phyloP scores from a whole-genome alignment of 1,139 yeast genomes.

The Suzukiozyma palmioleophila region DNA sequence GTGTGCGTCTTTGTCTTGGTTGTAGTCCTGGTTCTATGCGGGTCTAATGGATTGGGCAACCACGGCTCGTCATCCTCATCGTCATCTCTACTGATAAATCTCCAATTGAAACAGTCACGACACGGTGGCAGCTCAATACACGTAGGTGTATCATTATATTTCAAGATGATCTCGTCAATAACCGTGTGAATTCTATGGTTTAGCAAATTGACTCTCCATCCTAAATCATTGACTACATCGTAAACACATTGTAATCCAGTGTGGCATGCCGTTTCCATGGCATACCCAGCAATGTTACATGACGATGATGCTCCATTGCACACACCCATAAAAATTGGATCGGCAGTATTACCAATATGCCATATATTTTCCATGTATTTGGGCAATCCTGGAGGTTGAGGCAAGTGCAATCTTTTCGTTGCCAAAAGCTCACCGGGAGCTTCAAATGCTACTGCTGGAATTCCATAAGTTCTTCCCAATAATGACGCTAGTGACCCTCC shows the following conservation, averaged over 20 bases:
- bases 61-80: slow-evolving; percentile 34
- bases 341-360: slow-evolving; percentile 97
- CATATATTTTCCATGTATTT: slow-evolving; percentile 75
- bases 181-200: slow-evolving; percentile 92
- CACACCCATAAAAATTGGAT: slow-evolving; percentile 94
- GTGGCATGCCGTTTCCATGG: slow-evolving; percentile 96
- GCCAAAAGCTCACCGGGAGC: slow-evolving; percentile 94
- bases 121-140: slow-evolving; percentile 78
- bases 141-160: slow-evolving; percentile 71
- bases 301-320: slow-evolving; percentile 92
- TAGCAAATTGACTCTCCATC: slow-evolving; percentile 86
- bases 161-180: slow-evolving; percentile 71
- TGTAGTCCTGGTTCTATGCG: slow-evolving; percentile 10
- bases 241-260: slow-evolving; percentile 85
- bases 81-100: slow-evolving; percentile 57
- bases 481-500: slow-evolving; percentile 88
- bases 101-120: slow-evolving; percentile 90
- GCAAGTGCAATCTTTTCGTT: slow-evolving; percentile 77
- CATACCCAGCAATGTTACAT: slow-evolving; percentile 91
- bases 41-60: slow-evolving; percentile 36
- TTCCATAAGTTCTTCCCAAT: slow-evolving; percentile 83
- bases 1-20: slow-evolving; percentile 3
- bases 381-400: slow-evolving; percentile 90
- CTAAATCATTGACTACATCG: slow-evolving; percentile 83
- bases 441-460: slow-evolving; percentile 87